Evolutionary conservation across 805 yeast genomes (phyloP).

Genomic region (Nakazawaea wickerhamii): DNA sequence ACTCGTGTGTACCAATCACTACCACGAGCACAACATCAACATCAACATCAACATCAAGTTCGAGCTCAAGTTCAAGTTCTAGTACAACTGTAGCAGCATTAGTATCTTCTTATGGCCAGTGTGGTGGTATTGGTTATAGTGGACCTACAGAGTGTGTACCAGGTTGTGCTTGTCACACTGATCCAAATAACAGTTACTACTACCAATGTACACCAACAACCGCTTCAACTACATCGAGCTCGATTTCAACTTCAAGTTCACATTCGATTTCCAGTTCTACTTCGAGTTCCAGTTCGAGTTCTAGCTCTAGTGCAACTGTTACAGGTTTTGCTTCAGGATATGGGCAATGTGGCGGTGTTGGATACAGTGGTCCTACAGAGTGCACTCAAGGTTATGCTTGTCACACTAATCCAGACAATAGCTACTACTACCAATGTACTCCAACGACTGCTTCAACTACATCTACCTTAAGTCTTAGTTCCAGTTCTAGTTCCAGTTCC

Average conservation of each 20-base stretch:
- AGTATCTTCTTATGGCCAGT: not conserved
- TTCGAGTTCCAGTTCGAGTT: not conserved
- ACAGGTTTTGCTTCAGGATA: not conserved
- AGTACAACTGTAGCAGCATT: not conserved
- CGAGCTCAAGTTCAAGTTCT: not conserved
- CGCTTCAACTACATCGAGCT: not conserved
- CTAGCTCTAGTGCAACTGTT: not conserved
- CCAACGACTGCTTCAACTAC: conserved; percentile 1
- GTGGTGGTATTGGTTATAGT: conserved; percentile 1
- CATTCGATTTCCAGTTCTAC: not conserved
- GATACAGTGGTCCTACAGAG: conserved; percentile 1
- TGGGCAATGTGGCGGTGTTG: conserved; percentile 10
- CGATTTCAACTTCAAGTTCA: too few relatives aligned
- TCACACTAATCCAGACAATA: conserved; percentile 1
- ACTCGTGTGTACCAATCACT: conserved; percentile 3
- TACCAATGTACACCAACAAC: not conserved
- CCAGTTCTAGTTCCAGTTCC: not conserved
- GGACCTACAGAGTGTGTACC: not conserved
- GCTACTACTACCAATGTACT: conserved; percentile 3
- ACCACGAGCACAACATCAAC: not conserved
- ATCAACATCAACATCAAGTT: not conserved
- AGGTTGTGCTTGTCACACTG: not conserved
- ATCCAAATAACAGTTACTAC: not conserved
- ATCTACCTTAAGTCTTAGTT: not conserved
- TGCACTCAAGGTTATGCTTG: conserved; percentile 3